Base-by-base conservation (phyloP, 306 rosid genomes). In the Prunus mume region DNA sequence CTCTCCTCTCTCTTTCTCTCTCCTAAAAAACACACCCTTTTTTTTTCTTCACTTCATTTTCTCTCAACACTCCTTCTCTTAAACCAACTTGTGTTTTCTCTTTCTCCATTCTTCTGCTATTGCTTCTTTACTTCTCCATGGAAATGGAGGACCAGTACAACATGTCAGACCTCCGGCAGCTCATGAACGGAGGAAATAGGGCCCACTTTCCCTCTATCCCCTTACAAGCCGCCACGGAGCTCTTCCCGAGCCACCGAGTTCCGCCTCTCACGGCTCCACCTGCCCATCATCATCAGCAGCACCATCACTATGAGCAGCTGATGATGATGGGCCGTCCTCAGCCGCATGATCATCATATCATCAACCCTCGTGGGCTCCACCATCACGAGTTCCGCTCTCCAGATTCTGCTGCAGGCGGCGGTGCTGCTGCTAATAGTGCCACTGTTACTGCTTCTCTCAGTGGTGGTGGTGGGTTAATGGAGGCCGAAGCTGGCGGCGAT, bases 321-420 rank as follows among this genome's bases (percentile, higher is more conserved):
- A 84, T 90, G 86, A 90, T 93, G 90, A 87, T 88, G 76, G 90
- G 87, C 60, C 88, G 87, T 58, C 85, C 85, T 54, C 92, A 85
- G 25, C 81, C 75, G 56, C 87, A 82, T 30, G 84, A 85, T 38
- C 43, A 38, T 38, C 43, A 38, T 38, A 38, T 38, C 3, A 75
- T 85, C 1, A 89, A 87, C 74, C 86, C 91, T 45, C 86, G 75
- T 14, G 80, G 83, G 19, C 82, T 86, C 60, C 91, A 86, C 2
- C 93, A 68, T 11, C 72, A 60, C 12, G 69, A 72, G 17, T 90
- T 90, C 32, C 82, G 77, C 15, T 80, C 93, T 6, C 91, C 87
- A 65, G 78, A 90, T 4, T 73, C 83, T 6, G 34, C 91, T 0
- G 62, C 80, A 11, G 76, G 54, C 5, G 67, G 41, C 17, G 65